phyloP scores from a whole-genome alignment of 1,139 yeast genomes.

The Suhomyces coccinellae region DNA sequence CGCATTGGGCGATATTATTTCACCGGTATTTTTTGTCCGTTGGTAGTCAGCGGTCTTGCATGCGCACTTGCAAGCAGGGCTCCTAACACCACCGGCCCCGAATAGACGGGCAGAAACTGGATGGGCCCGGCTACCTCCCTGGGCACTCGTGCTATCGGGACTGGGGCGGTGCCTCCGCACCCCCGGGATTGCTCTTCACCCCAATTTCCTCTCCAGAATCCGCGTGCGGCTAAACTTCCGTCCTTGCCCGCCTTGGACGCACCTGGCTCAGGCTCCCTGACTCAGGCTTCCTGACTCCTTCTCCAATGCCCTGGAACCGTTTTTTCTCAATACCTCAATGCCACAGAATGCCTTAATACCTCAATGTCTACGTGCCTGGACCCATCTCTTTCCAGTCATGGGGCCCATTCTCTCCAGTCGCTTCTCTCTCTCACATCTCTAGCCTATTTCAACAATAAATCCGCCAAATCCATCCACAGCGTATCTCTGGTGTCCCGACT shows the following conservation, averaged over 20 bases:
- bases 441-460: constrained; percentile 3
- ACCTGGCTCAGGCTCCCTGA: no score
- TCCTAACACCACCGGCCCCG: background rate
- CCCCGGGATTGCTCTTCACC: no score
- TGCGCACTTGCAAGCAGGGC: background rate
- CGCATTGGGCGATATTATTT: constrained; percentile 5
- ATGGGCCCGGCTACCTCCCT: background rate
- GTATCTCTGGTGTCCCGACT: background rate
- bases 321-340: background rate
- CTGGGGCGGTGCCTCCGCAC: no score
- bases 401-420: background rate
- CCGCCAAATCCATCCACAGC: background rate
- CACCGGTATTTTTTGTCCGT: background rate
- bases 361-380: no score
- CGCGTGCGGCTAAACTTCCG: no score
- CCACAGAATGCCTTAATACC: background rate
- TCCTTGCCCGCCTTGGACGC: no score
- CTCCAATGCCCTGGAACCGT: no score
- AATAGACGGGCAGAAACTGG: no score
- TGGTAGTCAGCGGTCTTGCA: constrained; percentile 7
- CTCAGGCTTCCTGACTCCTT: no score
- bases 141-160: background rate
- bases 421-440: background rate
- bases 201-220: no score
- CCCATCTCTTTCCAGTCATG: background rate